Base-by-base conservation (phyloP, 108 stramenopile species). In the Skeletonema grethae region DNA sequence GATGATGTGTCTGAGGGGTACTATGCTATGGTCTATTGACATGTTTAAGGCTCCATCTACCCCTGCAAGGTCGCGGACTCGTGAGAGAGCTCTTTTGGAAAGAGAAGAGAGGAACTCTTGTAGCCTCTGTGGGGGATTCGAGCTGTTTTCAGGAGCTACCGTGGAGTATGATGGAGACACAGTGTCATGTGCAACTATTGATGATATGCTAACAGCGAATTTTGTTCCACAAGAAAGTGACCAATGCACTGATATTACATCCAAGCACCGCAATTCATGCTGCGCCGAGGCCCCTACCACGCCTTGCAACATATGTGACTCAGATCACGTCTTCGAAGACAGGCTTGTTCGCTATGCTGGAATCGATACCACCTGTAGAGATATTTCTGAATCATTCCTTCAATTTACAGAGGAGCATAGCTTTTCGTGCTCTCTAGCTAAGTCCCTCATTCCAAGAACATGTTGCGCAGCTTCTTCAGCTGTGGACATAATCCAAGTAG, bases 1-100 rank as follows among this genome's bases (percentile, higher is more conserved):
- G 57, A 79, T 79, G 77, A 79, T 75, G 77, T 83, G 82, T 31
- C 55, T 83, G 13, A 73, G 82, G 69, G 82, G 82, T 31, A 69
- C 67, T n/a, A 83, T 79, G 78, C 45, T 78, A 15, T 83, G 82
- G 82, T 83, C 82, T 16, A 55, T 79, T n/a, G 82, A 83, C 56
- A 83, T 83, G 82, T 65, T 80, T 41, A 70, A 74, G 68, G 58
- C 79, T 39, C 35, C 68, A 1, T 25, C 20, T 29, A 48, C 46
- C 12, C 35, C 61, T 35, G 46, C 36, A 16, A 35, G 61, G 32
- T 63, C 48, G 62, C 61, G 50, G 70, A 53, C 50, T 22, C 50
- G 50, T 53, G 50, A 22, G 20, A 24, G 50, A 22, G 41, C 70
- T 55, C 36, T 59, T 29, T 13, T 38, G 20, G 50, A 20, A 53